Percentiles rank a stretch among this genome's conserved stretches.
phyloP scores from a whole-genome alignment of 2,329 filamentous ascomycete genomes.

The Stachybotrys elegans region DNA sequence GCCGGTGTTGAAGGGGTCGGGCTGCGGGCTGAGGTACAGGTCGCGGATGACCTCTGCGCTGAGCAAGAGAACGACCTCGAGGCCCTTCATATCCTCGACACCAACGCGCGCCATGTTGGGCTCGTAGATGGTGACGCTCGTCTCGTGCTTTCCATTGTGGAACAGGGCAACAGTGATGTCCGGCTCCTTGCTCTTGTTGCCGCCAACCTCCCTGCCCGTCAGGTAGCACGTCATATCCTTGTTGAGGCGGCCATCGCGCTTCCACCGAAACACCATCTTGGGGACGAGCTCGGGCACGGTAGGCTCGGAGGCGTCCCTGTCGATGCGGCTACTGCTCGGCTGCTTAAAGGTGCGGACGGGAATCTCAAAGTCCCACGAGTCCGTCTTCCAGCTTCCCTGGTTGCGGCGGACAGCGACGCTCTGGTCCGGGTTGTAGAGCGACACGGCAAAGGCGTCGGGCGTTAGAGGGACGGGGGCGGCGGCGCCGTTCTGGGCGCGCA shows the following conservation, averaged over 20 bases:
- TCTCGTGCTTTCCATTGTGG: conserved; percentile 61
- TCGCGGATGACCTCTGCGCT: conserved; percentile 61
- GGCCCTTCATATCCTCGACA: conserved; percentile 87
- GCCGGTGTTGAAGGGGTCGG: conserved; percentile 72
- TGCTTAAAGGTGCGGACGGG: conserved; percentile 78
- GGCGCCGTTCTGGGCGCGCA: conserved; percentile 63
- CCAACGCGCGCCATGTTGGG: conserved; percentile 87
- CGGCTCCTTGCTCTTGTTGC: conserved; percentile 83
- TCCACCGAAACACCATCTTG: conserved; percentile 82
- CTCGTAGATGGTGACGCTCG: conserved; percentile 77
- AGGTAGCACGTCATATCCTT: conserved; percentile 88
- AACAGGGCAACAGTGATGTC: conserved; percentile 94
- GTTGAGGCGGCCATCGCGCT: conserved; percentile 76
- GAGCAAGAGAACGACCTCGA: conserved; percentile 74
- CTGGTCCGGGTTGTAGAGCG: conserved; percentile 93
- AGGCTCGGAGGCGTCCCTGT: conserved; percentile 55
- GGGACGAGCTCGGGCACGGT: conserved; percentile 51
- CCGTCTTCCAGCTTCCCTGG: conserved; percentile 70
- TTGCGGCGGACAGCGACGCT: conserved; percentile 66
- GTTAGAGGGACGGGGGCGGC: conserved; percentile 61
- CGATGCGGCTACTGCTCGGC: conserved; percentile 73
- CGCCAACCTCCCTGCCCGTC: conserved; percentile 68
- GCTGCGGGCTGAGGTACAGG: conserved; percentile 58
- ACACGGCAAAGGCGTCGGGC: conserved; percentile 74
- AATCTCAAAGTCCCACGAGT: conserved; percentile 89